These are phyloP conservation scores for Pittosporum tobira DNA, from an alignment of 129 eudicot species.

Conservation along the genomic window DNA sequence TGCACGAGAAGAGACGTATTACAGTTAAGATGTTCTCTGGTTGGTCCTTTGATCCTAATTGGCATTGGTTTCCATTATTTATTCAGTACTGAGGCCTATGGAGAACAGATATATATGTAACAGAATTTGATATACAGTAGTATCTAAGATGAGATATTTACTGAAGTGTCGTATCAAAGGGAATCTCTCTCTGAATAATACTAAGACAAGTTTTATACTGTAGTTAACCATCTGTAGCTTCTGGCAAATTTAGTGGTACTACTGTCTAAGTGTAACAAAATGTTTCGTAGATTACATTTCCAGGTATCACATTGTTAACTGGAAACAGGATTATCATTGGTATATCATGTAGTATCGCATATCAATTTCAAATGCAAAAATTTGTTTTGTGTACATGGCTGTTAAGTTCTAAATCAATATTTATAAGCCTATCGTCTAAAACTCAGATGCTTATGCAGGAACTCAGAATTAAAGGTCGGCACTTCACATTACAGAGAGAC, in stretches of 20 bases:
- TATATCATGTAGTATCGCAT: no score
- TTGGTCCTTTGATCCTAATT: background rate
- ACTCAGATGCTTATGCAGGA: slow-evolving; percentile 14
- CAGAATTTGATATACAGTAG: no score
- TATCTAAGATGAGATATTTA: no score
- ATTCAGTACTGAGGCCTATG: background rate
- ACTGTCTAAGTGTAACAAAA: background rate
- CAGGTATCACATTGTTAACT: background rate
- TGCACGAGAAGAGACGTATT: background rate
- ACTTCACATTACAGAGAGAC: slow-evolving; percentile 24
- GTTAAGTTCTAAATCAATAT: background rate
- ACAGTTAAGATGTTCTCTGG: background rate
- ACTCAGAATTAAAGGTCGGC: background rate
- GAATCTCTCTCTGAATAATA: no score
- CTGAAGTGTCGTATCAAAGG: no score
- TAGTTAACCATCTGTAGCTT: no score
- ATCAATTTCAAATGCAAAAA: background rate
- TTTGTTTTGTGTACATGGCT: background rate
- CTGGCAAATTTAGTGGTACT: no score
- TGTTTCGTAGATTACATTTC: background rate
- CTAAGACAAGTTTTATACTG: no score
- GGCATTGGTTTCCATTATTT: background rate
- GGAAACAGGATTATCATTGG: no score
- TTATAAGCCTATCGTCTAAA: slow-evolving; percentile 9
- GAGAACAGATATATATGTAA: no score